Percentiles rank a stretch among this genome's conserved stretches.
Evolutionary conservation across 345 rosid species (phyloP).

Genomic region (Camelina sativa): DNA sequence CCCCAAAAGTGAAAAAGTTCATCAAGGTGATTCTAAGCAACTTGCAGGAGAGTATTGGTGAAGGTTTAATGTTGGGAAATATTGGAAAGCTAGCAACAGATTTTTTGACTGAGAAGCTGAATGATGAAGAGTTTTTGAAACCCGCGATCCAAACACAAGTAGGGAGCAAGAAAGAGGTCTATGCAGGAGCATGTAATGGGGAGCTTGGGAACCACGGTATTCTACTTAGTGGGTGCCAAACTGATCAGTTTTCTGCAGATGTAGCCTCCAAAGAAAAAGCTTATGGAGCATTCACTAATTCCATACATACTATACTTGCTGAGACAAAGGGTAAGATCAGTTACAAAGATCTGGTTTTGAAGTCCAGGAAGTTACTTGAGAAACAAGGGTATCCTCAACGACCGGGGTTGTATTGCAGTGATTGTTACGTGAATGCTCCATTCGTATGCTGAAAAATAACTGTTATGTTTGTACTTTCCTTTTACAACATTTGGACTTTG

Average conservation of each 20-base stretch:
- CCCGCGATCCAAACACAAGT: conserved; percentile 20
- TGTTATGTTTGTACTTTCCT: conserved; percentile 1
- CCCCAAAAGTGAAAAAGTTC: conserved; percentile 92
- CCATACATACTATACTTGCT: conserved; percentile 65
- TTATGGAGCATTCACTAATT: conserved; percentile 85
- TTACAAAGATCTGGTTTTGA: conserved; percentile 59
- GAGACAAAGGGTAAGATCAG: conserved; percentile 59
- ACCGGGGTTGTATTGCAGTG: conserved; percentile 83
- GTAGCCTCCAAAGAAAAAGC: conserved; percentile 71
- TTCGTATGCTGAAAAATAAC: conserved; percentile 40
- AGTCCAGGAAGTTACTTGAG: conserved; percentile 61
- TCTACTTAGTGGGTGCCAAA: conserved; percentile 88
- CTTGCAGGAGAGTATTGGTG: conserved; percentile 42
- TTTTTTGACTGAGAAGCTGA: not conserved
- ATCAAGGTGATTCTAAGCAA: conserved; percentile 73
- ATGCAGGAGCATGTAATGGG: conserved; percentile 60
- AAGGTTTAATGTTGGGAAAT: conserved; percentile 56
- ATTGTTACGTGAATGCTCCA: conserved; percentile 44
- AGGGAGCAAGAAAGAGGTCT: conserved; percentile 55
- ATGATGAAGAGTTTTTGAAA: conserved; percentile 12
- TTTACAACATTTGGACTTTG: not conserved
- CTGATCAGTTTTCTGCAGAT: conserved; percentile 81
- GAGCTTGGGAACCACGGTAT: conserved; percentile 63
- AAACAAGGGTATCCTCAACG: conserved; percentile 72
- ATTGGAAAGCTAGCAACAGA: conserved; percentile 47